Base-by-base conservation (phyloP, 2,329 filamentous ascomycete species). In the Phymatotrichopsis omnivora region DNA sequence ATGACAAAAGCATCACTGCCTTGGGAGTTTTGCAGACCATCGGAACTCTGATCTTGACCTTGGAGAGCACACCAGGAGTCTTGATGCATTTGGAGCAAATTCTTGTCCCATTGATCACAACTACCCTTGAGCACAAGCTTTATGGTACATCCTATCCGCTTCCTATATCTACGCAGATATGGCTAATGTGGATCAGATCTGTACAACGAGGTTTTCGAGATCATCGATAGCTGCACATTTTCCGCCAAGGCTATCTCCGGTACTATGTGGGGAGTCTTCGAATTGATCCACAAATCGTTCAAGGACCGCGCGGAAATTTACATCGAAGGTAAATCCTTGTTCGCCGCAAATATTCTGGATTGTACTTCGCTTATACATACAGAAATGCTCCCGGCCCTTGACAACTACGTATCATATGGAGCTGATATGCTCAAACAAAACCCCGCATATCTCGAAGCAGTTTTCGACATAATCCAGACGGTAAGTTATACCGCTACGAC, bases 171-270 rank as follows among this genome's bases (percentile, higher is more conserved):
- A 24, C 4, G 14, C 6, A 23, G 27, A 20, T n/a, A 19, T 30
- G 60, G 55, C 61, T 59, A 30, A 56, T 25, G 25, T 43, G 31
- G 25, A 31, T 51, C n/a, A 82, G 82, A 98, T 64, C 69, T 98
- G 17, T 98, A 95, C 65, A 98, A 96, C 62, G 91, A 98, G 63
- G 78, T 96, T 4, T 98, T 98, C 57, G 91, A 98, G 67, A 98
- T 98, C 58, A 93, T 98, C 58, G 91, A 98, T 64, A 95, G 86
- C 71, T 98, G 91, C 71, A 98, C 91, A 6, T 98, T 96, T 63
- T 85, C 91, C 8, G 89, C 91, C 52, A 98, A 96, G 71, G 76
- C 77, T 47, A 96, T 98, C 57, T 95, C 91, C 1, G 78, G 82
- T 7, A 93, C 85, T 31, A 98, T 98, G 91, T 98, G 91, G 91